phyloP scores from a whole-genome alignment of 2,329 filamentous ascomycete species.

The Exophiala dermatitidis region DNA sequence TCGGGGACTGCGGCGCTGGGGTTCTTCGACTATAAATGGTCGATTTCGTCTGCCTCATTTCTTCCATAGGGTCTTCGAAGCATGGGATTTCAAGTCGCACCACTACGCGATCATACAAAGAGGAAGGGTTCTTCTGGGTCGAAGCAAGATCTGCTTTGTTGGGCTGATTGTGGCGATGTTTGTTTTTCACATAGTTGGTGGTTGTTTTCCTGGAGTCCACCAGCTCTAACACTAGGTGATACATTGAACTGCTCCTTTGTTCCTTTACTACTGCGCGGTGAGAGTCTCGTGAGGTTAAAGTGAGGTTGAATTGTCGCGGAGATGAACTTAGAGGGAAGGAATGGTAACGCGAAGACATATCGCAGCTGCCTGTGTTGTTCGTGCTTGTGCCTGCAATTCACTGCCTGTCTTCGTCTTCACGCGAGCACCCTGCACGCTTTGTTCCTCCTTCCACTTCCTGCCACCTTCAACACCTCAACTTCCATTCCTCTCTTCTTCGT shows the following conservation, averaged over 20 bases:
- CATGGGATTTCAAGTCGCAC: not conserved
- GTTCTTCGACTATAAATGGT: conserved; percentile 51
- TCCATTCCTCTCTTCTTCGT: conserved; percentile 24
- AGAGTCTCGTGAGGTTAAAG: not conserved
- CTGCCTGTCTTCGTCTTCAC: not conserved
- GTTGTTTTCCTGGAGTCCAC: too few species aligned
- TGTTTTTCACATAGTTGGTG: too few species aligned
- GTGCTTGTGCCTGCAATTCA: not conserved
- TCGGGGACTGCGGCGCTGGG: conserved; percentile 49
- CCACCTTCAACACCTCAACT: conserved; percentile 8
- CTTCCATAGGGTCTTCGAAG: conserved; percentile 23
- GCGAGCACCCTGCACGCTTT: not conserved
- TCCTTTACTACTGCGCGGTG: not conserved
- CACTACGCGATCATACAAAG: not conserved
- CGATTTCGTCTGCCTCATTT: conserved; percentile 43
- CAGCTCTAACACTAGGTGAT: too few species aligned
- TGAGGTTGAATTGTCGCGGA: not conserved
- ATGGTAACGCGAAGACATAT: not conserved
- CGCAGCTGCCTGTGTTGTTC: not conserved
- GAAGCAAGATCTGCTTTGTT: too few species aligned
- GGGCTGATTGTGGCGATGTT: too few species aligned
- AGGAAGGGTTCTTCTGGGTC: not conserved
- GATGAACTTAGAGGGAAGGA: not conserved
- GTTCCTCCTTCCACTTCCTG: not conserved
- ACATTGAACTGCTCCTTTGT: too few species aligned